Conservation (phyloP, 352 stramenopile genomes). For the Globisporangium alternatum region DNA sequence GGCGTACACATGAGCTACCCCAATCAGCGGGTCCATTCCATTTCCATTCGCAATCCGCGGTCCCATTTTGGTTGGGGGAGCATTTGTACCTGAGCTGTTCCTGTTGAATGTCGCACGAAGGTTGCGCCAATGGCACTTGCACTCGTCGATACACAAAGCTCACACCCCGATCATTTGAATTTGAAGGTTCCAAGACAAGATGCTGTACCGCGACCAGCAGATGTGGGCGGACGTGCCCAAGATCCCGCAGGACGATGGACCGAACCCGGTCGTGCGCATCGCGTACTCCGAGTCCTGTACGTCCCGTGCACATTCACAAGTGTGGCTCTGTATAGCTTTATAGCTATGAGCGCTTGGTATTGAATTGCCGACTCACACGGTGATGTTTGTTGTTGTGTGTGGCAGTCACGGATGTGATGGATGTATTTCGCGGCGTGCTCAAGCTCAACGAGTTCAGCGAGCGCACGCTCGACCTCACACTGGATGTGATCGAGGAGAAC, state of each 20-base stretch:
- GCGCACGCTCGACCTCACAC: slow-evolving; percentile 90
- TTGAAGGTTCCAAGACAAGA: slow-evolving; percentile 11
- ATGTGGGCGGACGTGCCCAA: slow-evolving; percentile 79
- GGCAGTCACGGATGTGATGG: slow-evolving; percentile 87
- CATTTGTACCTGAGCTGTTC: not conserved
- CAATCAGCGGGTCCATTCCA: not conserved
- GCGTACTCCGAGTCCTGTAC: slow-evolving; percentile 69
- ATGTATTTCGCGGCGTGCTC: slow-evolving; percentile 94
- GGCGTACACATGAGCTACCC: not conserved
- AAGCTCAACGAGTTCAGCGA: slow-evolving; percentile 88
- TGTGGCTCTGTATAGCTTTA: not conserved
- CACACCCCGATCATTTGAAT: not conserved
- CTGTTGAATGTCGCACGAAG: not conserved
- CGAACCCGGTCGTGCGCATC: slow-evolving; percentile 76
- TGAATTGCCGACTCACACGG: not conserved
- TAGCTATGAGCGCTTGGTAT: not conserved
- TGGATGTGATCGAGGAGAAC: slow-evolving; percentile 93
- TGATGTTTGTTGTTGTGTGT: slow-evolving; percentile 1
- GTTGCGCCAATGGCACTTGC: slow-evolving; percentile 2
- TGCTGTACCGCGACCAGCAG: slow-evolving; percentile 65
- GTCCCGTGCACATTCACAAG: slow-evolving; percentile 14
- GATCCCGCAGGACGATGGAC: slow-evolving; percentile 82
- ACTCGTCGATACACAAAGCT: not conserved
- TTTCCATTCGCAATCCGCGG: not conserved
- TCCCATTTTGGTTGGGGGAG: not conserved